A percentile compares a stretch with the other conserved stretches of the same genome.
Evolutionary conservation across 73 alveolate genomes (phyloP).

Genomic region (Blepharisma stoltei): DNA sequence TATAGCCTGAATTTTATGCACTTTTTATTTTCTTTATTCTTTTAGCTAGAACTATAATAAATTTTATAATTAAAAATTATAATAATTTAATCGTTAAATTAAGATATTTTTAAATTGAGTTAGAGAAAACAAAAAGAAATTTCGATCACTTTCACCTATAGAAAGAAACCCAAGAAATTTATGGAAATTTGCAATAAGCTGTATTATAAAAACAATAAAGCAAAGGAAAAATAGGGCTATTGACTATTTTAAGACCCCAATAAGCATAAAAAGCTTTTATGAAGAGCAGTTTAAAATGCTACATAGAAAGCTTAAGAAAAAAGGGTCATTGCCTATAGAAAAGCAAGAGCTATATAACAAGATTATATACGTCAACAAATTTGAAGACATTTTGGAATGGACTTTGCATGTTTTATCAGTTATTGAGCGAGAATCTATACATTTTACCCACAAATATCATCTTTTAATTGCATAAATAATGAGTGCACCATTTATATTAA

Average conservation of each 20-base stretch:
- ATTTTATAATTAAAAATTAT: too few species aligned
- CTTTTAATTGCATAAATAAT: too few species aligned
- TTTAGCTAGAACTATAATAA: too few species aligned
- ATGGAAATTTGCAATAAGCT: constrained; percentile 17
- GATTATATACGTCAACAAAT: not conserved
- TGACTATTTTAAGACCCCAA: not conserved
- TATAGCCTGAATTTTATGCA: too few species aligned
- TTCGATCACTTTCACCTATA: not conserved
- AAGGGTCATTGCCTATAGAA: not conserved
- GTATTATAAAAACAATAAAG: constrained; percentile 5
- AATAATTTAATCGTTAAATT: too few species aligned
- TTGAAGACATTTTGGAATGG: constrained; percentile 3
- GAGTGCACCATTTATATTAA: too few species aligned
- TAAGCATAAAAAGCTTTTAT: not conserved
- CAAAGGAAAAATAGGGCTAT: constrained; percentile 3
- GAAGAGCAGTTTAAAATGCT: constrained; percentile 26
- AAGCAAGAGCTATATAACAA: not conserved
- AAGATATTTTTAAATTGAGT: too few species aligned
- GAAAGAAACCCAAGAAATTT: not conserved
- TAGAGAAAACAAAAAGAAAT: constrained; percentile 6
- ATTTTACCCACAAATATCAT: too few species aligned
- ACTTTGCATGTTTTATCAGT: constrained; percentile 4
- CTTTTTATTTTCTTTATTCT: too few species aligned
- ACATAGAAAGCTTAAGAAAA: constrained; percentile 24
- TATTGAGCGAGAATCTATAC: not conserved